phyloP scores from a whole-genome alignment of 768 basidiomycete genomes.

The Thelephora aurantiotincta region DNA sequence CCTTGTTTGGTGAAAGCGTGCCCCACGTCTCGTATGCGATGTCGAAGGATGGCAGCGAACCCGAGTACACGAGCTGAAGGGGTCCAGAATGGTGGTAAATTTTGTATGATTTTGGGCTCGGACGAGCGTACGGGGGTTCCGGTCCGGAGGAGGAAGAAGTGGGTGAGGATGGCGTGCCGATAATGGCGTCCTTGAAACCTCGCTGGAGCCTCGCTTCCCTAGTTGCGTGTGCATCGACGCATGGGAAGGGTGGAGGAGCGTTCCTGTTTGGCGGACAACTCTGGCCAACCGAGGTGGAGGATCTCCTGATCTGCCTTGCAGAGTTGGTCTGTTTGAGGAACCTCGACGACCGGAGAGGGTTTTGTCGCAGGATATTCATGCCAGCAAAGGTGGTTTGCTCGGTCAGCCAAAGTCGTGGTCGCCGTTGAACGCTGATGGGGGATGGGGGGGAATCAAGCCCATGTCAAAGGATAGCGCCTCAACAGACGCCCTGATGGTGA shows the following conservation, averaged over 20 bases:
- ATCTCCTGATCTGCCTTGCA: too few relatives aligned
- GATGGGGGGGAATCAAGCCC: too few relatives aligned
- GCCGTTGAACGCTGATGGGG: too few relatives aligned
- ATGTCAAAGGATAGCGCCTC: too few relatives aligned
- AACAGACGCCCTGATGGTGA: too few relatives aligned
- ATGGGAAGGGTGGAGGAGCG: conserved; percentile 35
- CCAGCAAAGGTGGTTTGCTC: too few relatives aligned
- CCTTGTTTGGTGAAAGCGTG: conserved; percentile 53
- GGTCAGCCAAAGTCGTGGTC: too few relatives aligned
- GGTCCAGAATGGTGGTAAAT: conserved; percentile 48
- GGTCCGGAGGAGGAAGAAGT: conserved; percentile 41
- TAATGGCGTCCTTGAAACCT: conserved; percentile 11
- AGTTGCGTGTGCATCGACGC: conserved; percentile 70
- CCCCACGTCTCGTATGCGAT: conserved; percentile 99
- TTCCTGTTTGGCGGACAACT: too few relatives aligned
- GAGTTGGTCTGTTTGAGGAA: too few relatives aligned
- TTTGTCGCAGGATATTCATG: too few relatives aligned
- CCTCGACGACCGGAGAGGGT: too few relatives aligned
- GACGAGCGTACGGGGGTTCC: conserved; percentile 72
- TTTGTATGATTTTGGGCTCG: conserved; percentile 60
- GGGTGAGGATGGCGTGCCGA: conserved; percentile 9
- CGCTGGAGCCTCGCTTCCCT: conserved; percentile 43
- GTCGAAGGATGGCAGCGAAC: conserved; percentile 53
- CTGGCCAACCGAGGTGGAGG: too few relatives aligned
- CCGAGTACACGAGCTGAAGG: conserved; percentile 46